Base-by-base conservation (phyloP, 192 early-diverging fungal species). In the Kickxella alabastrina region DNA sequence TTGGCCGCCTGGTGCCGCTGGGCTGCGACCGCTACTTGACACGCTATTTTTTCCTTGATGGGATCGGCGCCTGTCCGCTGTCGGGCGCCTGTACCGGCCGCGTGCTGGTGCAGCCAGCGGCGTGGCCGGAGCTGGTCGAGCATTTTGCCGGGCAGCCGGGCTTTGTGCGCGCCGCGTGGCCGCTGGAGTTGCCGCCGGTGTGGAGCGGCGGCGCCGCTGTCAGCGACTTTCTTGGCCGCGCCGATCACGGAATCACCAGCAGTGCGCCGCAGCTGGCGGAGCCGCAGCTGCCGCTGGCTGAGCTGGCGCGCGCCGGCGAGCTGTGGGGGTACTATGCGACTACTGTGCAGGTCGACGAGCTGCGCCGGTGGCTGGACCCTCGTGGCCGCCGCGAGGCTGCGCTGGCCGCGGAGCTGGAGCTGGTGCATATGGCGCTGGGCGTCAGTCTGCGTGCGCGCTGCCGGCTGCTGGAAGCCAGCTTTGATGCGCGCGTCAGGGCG, bases 1-100 rank as follows among this genome's bases (percentile, higher is more conserved):
- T 85, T 8, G 81, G 82, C 21, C 85, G 92, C 3, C 61, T 90
- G 47, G 70, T 54, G 25, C 85, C 89, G 1, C 53, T 98, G 18
- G 95, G 93, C 9, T 58, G 56, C 19, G 95, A 98, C 75, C 83
- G 93, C 6, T 95, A 83, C 62, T 85, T 80, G 52, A 92, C 90
- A 64, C 76, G 83, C 32, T 96, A 98, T 60, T 98, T 87, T 78
- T 95, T 86, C 69, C 83, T 96, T 59, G 95, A 98, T 57, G 79
- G 83, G 23, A 76, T 88, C 24, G 87, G 87, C 29, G 78, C 80
- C 18, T 75, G 75, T 5, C 53, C 66, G 17, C 14, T 52, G n/a
- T 57, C 52, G 4, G 54, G 56, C 15, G 67, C 78, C 44, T 82
- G 77, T 19, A 69, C 85, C 0, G 85, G 83, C 17, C 69, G 74